Evolutionary conservation across 2,329 filamentous ascomycete genomes (phyloP), one percentile per base, ranked within the genome.

Genomic region (Cladosporium sp.): DNA sequence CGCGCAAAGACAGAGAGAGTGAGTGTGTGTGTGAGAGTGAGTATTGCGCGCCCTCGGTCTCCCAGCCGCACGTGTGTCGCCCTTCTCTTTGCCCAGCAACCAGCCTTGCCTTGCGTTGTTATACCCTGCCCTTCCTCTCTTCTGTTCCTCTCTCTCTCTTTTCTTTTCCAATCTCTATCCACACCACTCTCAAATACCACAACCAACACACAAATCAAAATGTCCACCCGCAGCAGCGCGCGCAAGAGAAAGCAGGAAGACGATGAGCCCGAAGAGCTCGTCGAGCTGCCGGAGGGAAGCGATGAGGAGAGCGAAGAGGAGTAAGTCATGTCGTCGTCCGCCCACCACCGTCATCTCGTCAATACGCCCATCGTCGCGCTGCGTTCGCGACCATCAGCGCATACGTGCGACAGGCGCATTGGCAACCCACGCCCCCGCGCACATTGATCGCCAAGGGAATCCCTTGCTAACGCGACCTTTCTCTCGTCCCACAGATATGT

Each of bases 181-280:
- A 41, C 37, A 11, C 45, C 7, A 22, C 27, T 13, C 27, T 8
- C 12, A 8, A 41, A 27, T 27, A 24, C 20, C 27, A 40, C 24
- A 34, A 4, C 19, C n/a, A 40, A 6, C 18, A 18, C 6, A 32
- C 15, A 18, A 3, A 18, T 30, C 37, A 34, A 22, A 40, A 48
- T 40, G 29, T 20, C 36, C n/a, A 27, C 37, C 30, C 39, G 36
- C 45, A 37, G 45, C 37, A 48, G 43, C 43, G 38, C 45, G 12
- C 68, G 69, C 57, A 71, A 71, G 61, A 66, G 69, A 57, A 70
- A 71, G 64, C 65, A 70, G 48, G 66, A 68, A n/a, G 62, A 63
- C 42, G 66, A 70, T 56, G 68, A 71, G 66, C 68, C 71, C 51
- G 62, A 63, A 39, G 66, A 71, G 66, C 68, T 71, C 51, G 62